Evolutionary conservation across 2,329 filamentous ascomycete species (phyloP), one percentile per base, ranked within the genome.

Genomic region (Fusarium sambucinum): DNA sequence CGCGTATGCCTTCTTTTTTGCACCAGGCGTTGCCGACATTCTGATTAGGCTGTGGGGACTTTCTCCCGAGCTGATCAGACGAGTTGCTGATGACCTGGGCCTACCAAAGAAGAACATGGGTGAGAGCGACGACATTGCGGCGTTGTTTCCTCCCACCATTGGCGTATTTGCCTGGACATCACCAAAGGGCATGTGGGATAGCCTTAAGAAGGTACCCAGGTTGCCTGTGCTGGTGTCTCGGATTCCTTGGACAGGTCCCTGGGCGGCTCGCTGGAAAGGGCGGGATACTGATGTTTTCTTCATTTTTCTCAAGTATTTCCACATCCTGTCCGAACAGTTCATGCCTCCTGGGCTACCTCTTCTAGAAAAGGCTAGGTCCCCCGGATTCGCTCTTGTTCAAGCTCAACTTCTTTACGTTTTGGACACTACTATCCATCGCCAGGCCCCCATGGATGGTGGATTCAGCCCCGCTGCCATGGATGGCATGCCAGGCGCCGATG

Each of bases 1-100:
- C 74, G 94, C 94, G 3, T 97, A 96, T 78, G 94, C 93, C 30
- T 97, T 97, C 79, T 96, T 95, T 80, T 97, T 97, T 74, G 94
- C 92, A 29, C 93, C 93, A 0, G 93, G 93, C 6, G 87, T 97
- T 55, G 91, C 93, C 10, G 93, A 97, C 74, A 87, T 97, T 51
- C 83, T 97, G 48, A 87, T 95, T 27, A 88, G 93, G 17, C 82
- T 97, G 7, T 97, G 94, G 94, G 88, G 87, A 37, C 84, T 93
- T 21, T 87, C 89, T 4, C 82, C 90, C 5, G 89, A 90, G 59
- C 81, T 89, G 41, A 85, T 97, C 74, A 88, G 91, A 66, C 89
- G 93, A 25, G 86, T 93, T 2, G 85, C 93, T 11, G 86, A 89
- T 50, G 90, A 92, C 73, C 88, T 92, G 66, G 87, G 87, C 6